Base-by-base conservation (phyloP, 2,329 filamentous ascomycete species). In the Venturia effusa region DNA sequence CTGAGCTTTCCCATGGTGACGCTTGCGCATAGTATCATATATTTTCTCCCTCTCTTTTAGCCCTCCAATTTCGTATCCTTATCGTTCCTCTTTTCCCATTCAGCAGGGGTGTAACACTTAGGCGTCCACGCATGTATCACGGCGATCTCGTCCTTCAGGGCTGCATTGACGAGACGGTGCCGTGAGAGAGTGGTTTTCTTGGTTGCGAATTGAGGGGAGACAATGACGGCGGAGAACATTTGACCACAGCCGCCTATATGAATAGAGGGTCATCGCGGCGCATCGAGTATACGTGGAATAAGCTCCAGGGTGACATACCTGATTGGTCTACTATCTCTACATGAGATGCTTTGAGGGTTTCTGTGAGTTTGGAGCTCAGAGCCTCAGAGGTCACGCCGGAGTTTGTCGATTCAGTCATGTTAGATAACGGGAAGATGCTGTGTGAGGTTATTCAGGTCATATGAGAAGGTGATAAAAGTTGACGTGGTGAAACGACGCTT, bases 91-190 rank as follows among this genome's bases (percentile, higher is more conserved):
- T 84, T 86, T 77, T 90, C 84, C 86, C 89, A 96, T 79, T 97
- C 90, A 71, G 92, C 90, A 0, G 90, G 90, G 10, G 92, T 97
- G 78, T 92, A 89, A 75, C 92, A 96, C 77, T 92, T 95, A 34
- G 92, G 90, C 64, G 90, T 95, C 92, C 92, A 97, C 45, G 92
- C 92, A 79, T 97, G 92, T 70, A 97, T 96, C 68, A 84, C 84
- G 19, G 90, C 89, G 74, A 97, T 96, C 78, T 97, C 92, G 59
- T 87, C 84, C 78, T 92, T 93, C 70, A 97, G 80, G 5, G 86
- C 86, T 19, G 83, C 83, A 76, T 97, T 96, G 69, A 96, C 92
- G 67, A 95, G 82, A 54, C 92, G 86, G 76, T 96, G 90, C 64
- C 92, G 84, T 73, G 91, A 91, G 65, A 97, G 84, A 62, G 89